Base-by-base conservation (phyloP, 1,284 basidiomycete species). In the Polyporus tsugae region DNA sequence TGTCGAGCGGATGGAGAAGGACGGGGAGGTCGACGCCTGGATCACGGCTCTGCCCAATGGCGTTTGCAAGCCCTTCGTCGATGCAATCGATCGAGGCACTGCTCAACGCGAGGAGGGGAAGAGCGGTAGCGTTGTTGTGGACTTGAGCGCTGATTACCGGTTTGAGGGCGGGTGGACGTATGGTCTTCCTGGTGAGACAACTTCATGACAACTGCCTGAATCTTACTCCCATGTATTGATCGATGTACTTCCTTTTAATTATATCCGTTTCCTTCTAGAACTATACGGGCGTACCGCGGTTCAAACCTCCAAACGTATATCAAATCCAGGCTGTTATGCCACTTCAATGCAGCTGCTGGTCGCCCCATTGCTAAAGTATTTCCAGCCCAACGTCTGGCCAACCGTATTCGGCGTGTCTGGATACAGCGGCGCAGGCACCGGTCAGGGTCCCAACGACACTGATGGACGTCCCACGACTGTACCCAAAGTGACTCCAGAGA, bases 31-130 rank as follows among this genome's bases (percentile, higher is more conserved):
- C 25, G 96, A 98, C 78, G 96, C 95, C 11, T 98, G 96, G 95
- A 89, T 99, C 68, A 97, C 98, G 95, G 97, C 97, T 0, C 87
- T 99, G 55, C 97, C 97, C 39, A 99, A 99, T 77, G 98, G 97
- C 19, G 89, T 97, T 36, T 95, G 95, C 85, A 97, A 97, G 83
- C 96, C 97, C 0, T 99, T 98, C 77, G 96, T 99, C 22, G 96
- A 98, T 78, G 98, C 97, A 15, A 85, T 99, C 62, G 95, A 98
- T 77, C 84, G 85, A 41, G 91, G 90, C 2, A 88, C 92, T 15
- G 84, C 80, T 72, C 88, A 89, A 78, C 84, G 85, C 67, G 78
- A 74, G 67, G 77, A 71, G 66, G 83, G 86, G 58, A 89, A 86
- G 78, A 78, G 82, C 53, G 67, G 63, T 13, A 93, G 91, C 76